Base-by-base conservation (phyloP, 75 land plant species). In the Sequoiadendron giganteum region DNA sequence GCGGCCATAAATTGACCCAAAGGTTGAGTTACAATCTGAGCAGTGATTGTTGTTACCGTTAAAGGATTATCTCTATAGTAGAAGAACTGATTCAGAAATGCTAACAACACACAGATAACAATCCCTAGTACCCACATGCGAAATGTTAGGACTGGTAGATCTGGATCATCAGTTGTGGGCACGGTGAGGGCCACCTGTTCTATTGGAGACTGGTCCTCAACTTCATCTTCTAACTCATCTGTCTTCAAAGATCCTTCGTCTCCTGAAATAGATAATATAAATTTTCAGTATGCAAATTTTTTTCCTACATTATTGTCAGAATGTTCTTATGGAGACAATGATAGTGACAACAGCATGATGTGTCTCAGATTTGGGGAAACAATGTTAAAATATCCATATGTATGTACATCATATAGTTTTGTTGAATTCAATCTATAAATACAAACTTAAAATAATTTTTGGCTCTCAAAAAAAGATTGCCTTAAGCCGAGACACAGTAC, bases 171-270 rank as follows among this genome's bases (percentile, higher is more conserved):
- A 19, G 88, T 73, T 42, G 75, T 85, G 5, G 89, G 68, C 43
- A 91, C 92, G 14, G 92, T 91, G 72, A 91, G 91, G n/a, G 91
- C 91, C 83, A 91, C 92, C 75, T 91, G 47, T 88, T 91, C 92
- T 45, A 91, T 91, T 56, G 92, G 92, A 85, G 92, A 91, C 49
- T 89, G 90, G 55, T 91, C 92, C 18, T 89, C 90, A 36, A 38
- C 16, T 45, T 61, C 56, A 36, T 89, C 85, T 54, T 58, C 84
- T 83, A 25, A 82, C 8, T 82, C 10, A 8, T 28, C 32, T 68
- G 4, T 68, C 72, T 21, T 68, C 75, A 70, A 18, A 19, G 61
- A 56, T 56, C 19, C 19, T 56, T 70, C 75, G 30, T 70, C 1
- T n/a, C 11, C 75, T 70, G 32, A n/a, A n/a, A 70, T 3, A 70